A percentile compares a stretch with the other conserved stretches of the same genome.
These are phyloP conservation scores for Stentor coeruleus DNA, from an alignment of 73 alveolate genomes.

Conservation along the genomic window DNA sequence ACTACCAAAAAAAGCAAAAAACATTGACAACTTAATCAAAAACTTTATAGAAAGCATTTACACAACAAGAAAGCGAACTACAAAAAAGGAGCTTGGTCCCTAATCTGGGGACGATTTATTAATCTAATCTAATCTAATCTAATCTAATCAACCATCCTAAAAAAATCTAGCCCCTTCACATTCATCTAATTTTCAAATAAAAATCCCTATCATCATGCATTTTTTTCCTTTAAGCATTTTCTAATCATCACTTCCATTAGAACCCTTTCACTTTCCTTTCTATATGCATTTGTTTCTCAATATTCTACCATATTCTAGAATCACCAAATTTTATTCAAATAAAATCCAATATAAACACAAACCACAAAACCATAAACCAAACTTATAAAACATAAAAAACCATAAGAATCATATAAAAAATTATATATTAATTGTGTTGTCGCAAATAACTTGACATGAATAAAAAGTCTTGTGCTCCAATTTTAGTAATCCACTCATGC, in stretches of 20 bases:
- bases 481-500: not conserved
- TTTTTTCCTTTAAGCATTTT: too few species aligned
- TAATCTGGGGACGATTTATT: too few species aligned
- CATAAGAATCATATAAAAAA: conserved; percentile 77
- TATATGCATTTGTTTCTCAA: not conserved
- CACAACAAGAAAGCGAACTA: not conserved
- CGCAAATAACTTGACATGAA: conserved; percentile 64
- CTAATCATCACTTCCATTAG: too few species aligned
- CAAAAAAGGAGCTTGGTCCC: too few species aligned
- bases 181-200: too few species aligned
- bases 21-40: not conserved
- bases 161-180: too few species aligned
- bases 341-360: too few species aligned
- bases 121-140: too few species aligned
- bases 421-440: conserved; percentile 83
- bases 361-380: conserved; percentile 93
- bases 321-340: not conserved
- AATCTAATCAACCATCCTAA: too few species aligned
- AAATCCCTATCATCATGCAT: too few species aligned
- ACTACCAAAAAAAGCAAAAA: not conserved
- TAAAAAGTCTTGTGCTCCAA: not conserved
- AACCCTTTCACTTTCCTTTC: too few species aligned
- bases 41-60: not conserved
- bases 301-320: not conserved
- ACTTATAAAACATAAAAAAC: conserved; percentile 89